Base-by-base conservation (phyloP, 768 basidiomycete genomes). In the Termitomyces sp. region DNA sequence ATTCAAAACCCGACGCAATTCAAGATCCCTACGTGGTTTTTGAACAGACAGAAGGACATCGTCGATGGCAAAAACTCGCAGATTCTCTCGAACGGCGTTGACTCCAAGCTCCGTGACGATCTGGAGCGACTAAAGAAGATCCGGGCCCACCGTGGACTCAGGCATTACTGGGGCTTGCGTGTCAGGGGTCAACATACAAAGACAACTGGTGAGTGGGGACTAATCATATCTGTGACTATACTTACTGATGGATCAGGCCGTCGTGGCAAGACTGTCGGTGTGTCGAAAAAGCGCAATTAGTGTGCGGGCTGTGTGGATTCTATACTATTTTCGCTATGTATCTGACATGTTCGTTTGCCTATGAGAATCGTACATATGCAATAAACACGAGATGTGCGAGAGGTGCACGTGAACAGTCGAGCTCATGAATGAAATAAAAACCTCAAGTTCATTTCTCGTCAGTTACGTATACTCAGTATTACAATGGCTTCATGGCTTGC, bases 131-230 rank as follows among this genome's bases (percentile, higher is more conserved):
- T 99, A 75, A 99, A 98, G 88, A 98, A 98, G 83, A 99, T 99
- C 71, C 86, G 95, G 63, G 91, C 94, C 46, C 96, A 99, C 72
- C 88, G 94, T 76, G 94, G 93, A 71, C 80, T 95, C 62, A 80
- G 92, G 72, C 92, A 94, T 72, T 92, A 81, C 82, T 92, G 93
- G 89, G 95, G 95, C 65, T 79, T 96, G 62, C 88, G 96, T 69
- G 97, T 98, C 55, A 82, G 97, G 66, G 97, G 97, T 67, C 97
- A 99, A 71, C 97, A 98, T 84, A 99, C 97, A 65, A 98, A 98
- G 82, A 98, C 96, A 54, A 98, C 96, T 54, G 94, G 94, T 87
- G 66, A 58, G 85, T 73, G 5, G n/a, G 13, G 5, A 10, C 36
- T 32, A 18, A 11, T 36, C 30, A n/a, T 47, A 24, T 10, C 11